Evolutionary conservation across 2,329 filamentous ascomycete species (phyloP), one percentile per base, ranked within the genome.

Genomic region (Aspergillus pseudoterreus): DNA sequence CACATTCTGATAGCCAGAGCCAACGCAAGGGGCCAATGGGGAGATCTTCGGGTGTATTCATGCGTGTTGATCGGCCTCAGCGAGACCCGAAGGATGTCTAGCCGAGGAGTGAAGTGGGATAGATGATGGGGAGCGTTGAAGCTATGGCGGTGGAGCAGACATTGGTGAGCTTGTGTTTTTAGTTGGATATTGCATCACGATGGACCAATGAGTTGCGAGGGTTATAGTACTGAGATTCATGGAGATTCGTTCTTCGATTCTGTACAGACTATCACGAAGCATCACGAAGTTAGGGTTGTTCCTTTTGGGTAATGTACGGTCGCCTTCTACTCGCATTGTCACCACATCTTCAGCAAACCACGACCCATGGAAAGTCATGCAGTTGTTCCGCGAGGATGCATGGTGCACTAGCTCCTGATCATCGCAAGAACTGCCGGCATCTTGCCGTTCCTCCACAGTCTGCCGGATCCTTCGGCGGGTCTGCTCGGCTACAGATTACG

Each of bases 131-230:
- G 19, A 19, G 19, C 19, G 19, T 1, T 4, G 35, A 38, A 38
- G 35, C 35, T 5, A 38, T 38, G 2, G 14, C 4, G 33, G 44
- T 9, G 45, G 22, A 21, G 39, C 39, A 22, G 17, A 43, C 43
- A 12, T 45, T 22, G 12, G 15, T 9, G 17, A 46, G 43, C 36
- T 51, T 51, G 46, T 47, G 21, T 35, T 47, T 55, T 50, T 50
- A 53, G 50, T 39, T 39, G 43, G 19, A 21, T 42, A 55, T 53
- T 39, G 53, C 50, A 55, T 50, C 50, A 55, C 32, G 48, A 45
- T 14, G n/a, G n/a, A 22, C 50, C 53, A 52, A 55, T 55, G 39
- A 17, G 17, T n/a, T 24, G 11, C 14, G 10, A 21, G 15, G 39
- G 0, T 19, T n/a, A 42, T 42, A 12, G 15, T n/a, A 22, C 11